Evolutionary conservation across 805 yeast species (phyloP), one percentile per base, ranked within the genome.

Genomic region (Metschnikowia cerradonensis): DNA sequence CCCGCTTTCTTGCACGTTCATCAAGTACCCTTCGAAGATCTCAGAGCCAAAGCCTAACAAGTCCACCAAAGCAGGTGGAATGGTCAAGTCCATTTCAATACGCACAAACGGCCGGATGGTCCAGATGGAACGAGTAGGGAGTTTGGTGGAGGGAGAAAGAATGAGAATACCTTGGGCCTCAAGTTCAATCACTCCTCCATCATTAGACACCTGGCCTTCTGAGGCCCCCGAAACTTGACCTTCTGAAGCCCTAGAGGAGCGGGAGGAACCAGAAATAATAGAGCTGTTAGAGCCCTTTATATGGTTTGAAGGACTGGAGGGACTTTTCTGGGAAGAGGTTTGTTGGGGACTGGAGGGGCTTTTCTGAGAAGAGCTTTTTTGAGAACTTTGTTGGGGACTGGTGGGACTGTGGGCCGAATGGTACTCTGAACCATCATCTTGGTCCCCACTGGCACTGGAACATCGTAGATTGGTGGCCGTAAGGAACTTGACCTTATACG

Each of bases 91-190:
- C 23, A 85, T 68, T 48, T 83, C 80, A 3, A 86, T 71, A 36
- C 84, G 85, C 3, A 76, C 71, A 66, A 84, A 86, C 2, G 95
- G 96, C 59, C 88, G 85, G 5, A 94, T 76, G 3, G 92, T 83
- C 98, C 98, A 92, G 88, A 94, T 88, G 1, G 96, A 83, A 65
- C 90, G 95, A 0, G 86, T 75, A 1, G 92, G 91, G 35, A 77
- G 63, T 14, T 77, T 73, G 0, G 83, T 75, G 35, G 71, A 70
- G 2, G 75, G 66, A 61, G 85, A 87, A 55, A 82, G 86, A 7
- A 94, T 84, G 19, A 92, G 66, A 8, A 94, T 85, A 2, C 99
- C 99, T 62, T 92, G 97, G 0, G 97, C 98, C 66, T 92, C 98
- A 37, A 91, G 71, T 57, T 88, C 92, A 7, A 84, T 79, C 14